Conservation (phyloP, 2,329 filamentous ascomycete species). For the Fusarium heterosporum region DNA sequence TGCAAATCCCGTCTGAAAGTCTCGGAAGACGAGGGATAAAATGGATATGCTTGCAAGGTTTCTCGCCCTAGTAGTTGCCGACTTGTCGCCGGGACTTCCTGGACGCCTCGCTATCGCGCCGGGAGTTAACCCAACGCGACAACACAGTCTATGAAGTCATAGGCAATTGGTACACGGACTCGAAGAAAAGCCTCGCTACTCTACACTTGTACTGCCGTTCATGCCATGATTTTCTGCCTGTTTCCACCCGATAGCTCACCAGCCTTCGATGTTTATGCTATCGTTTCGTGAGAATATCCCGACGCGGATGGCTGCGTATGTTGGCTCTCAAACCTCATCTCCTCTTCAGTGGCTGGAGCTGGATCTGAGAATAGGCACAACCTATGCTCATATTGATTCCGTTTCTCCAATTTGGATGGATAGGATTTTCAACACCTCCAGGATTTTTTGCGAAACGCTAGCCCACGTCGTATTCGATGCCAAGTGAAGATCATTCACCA, state of each 20-base stretch:
- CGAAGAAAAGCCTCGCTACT: constrained; percentile 5
- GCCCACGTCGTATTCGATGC: constrained; percentile 13
- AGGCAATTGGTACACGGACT: constrained; percentile 6
- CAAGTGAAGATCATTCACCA: constrained; percentile 34
- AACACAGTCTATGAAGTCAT: constrained; percentile 45
- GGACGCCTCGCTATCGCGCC: constrained; percentile 32
- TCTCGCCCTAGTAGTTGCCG: constrained; percentile 36
- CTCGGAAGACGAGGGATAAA: constrained; percentile 36
- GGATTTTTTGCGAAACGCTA: constrained; percentile 14
- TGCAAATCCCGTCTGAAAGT: constrained; percentile 26
- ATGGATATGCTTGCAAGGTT: constrained; percentile 32
- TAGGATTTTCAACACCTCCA: constrained; percentile 23
- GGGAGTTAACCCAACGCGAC: constrained; percentile 30
- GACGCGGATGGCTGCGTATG: neutral
- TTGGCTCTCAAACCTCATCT: constrained; percentile 5
- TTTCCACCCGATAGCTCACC: neutral
- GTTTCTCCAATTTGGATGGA: too few relatives aligned
- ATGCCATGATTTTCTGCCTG: constrained; percentile 3
- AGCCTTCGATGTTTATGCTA: neutral
- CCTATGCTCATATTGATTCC: too few relatives aligned
- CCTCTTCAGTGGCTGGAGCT: constrained; percentile 3
- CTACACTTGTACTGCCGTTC: constrained; percentile 5
- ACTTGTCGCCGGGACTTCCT: constrained; percentile 41
- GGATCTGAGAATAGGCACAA: constrained; percentile 1
- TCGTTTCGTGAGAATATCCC: neutral